Base-by-base conservation (phyloP, 768 basidiomycete species). In the Pluteus cervinus region DNA sequence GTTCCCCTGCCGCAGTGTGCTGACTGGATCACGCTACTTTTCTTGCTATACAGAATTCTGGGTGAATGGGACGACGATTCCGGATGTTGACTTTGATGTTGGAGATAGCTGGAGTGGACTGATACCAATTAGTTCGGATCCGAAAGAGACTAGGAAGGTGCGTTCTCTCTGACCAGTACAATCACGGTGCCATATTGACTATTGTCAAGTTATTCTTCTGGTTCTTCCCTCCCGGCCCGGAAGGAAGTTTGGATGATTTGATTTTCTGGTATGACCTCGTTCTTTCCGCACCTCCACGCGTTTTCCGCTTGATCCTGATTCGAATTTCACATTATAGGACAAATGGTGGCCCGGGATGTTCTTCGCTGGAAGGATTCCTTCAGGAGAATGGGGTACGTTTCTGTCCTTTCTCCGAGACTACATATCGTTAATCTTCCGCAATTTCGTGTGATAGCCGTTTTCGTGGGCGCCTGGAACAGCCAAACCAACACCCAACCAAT, bases 261-360 rank as follows among this genome's bases (percentile, higher is more conserved):
- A 79, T 86, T 22, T 82, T 86, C 56, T 86, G 84, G 84, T 80
- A 47, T 33, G 60, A 33, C 21, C 28, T 18, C 21, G 23, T 21
- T 15, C 9, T 33, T 15, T 24, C 15, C 25, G 35, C 30, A 11
- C 12, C 38, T 41, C 31, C 31, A 20, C 6, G 23, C 15, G 7
- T 7, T 10, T 23, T 7, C n/a, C 36, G 17, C 12, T 14, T 22
- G 14, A 8, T 10, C 14, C 15, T 39, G 18, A 28, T 7, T 12
- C n/a, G 12, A 9, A 28, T 7, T 5, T 28, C 30, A 11, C 5
- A 8, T 37, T 36, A 15, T 48, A 84, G 81, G 83, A 82, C 78
- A 4, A 86, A 85, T 45, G 84, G 84, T n/a, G 83, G 85, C 1
- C 85, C 84, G 0, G 83, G 85, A 20, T 86, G 84, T 48, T 84